These are phyloP conservation scores for Alternaria ventricosa DNA, from an alignment of 2,329 filamentous ascomycete genomes.

Conservation along the genomic window DNA sequence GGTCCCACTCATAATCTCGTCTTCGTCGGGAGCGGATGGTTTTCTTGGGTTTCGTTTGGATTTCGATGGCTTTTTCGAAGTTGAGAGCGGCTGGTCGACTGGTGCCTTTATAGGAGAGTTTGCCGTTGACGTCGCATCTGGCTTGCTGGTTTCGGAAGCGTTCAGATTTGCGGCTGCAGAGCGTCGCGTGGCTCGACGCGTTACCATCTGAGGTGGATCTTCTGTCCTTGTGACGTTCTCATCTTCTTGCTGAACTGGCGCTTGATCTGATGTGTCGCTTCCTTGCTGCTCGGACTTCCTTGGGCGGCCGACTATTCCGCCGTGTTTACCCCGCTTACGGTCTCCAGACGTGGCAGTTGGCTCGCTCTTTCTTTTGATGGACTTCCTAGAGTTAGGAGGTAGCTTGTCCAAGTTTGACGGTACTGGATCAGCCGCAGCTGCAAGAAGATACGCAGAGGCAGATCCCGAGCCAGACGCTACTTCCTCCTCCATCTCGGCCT, in stretches of 20 bases:
- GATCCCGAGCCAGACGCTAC: not conserved
- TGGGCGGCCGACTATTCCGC: conserved; percentile 22
- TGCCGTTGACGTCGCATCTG: not conserved
- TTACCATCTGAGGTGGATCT: conserved; percentile 6
- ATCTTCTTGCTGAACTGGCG: not conserved
- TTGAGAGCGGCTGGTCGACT: not conserved
- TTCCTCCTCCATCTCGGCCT: not conserved
- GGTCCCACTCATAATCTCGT: not conserved
- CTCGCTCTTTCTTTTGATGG: conserved; percentile 30
- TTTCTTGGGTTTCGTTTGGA: not conserved
- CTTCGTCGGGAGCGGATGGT: not conserved
- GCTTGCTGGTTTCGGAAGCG: not conserved
- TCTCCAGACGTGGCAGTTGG: not conserved
- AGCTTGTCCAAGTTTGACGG: conserved; percentile 28
- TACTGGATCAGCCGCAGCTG: conserved; percentile 27
- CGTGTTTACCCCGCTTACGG: conserved; percentile 20
- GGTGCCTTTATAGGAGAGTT: not conserved
- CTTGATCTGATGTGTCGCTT: not conserved
- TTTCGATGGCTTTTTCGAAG: not conserved
- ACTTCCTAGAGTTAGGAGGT: conserved; percentile 15
- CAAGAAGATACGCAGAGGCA: conserved; percentile 14
- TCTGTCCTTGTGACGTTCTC: not conserved
- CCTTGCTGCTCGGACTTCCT: conserved; percentile 15
- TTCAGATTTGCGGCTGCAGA: conserved; percentile 4
- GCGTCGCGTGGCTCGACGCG: conserved; percentile 21